A percentile compares a stretch with the other conserved stretches of the same genome.
Conservation (phyloP, 1,284 basidiomycete species). For the Ganoderma leucocontextum region DNA sequence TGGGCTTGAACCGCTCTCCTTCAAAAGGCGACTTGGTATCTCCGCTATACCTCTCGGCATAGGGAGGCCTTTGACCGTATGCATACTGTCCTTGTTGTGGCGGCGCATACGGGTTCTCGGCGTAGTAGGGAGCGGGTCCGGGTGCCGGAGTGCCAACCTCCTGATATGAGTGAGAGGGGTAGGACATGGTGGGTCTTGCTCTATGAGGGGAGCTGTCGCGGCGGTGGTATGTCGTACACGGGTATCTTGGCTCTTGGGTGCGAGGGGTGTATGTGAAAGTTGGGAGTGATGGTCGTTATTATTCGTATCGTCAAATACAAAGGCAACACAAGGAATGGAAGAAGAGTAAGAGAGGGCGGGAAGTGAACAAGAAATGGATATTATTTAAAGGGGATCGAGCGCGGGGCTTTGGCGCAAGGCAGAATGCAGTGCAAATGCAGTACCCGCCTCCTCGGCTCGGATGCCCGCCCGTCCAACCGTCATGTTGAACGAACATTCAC, state of each 20-base stretch:
- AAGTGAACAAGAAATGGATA: neutral
- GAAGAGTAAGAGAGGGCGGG: neutral
- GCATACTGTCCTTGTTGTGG: constrained; percentile 21
- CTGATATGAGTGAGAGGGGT: constrained; percentile 26
- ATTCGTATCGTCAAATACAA: neutral
- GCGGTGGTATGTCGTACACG: neutral
- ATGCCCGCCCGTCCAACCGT: too few species aligned
- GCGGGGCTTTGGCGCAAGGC: neutral
- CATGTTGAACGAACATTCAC: neutral
- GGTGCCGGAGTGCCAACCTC: constrained; percentile 30
- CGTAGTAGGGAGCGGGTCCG: constrained; percentile 28
- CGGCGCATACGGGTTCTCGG: constrained; percentile 25
- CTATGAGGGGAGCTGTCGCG: neutral
- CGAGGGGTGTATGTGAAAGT: neutral
- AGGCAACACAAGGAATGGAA: neutral
- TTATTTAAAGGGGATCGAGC: neutral
- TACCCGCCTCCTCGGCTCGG: neutral
- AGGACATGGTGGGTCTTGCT: constrained; percentile 1
- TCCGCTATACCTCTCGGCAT: constrained; percentile 31
- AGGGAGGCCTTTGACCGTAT: constrained; percentile 14
- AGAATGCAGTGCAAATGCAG: neutral
- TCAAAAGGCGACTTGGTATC: constrained; percentile 66
- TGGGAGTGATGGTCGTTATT: neutral
- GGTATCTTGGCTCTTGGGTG: constrained; percentile 2
- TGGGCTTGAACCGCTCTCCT: constrained; percentile 73